Conservation (phyloP, 1,284 basidiomycete species). For the Boletellus deceptivus region DNA sequence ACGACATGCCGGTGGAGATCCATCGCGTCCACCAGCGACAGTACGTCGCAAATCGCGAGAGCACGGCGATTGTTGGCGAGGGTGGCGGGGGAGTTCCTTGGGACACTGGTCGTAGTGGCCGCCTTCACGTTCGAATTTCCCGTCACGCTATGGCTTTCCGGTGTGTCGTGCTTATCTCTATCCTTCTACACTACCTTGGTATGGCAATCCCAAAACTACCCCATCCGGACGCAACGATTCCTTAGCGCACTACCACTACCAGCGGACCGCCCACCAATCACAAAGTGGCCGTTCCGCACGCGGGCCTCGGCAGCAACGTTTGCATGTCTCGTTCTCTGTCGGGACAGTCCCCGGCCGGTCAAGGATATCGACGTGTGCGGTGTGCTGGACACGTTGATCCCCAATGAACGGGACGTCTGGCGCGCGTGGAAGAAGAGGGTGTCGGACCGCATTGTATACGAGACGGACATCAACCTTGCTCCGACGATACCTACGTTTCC, state of each 20-base stretch:
- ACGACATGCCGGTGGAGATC: slow-evolving; percentile 15
- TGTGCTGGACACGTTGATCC: slow-evolving; percentile 16
- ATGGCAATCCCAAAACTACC: slow-evolving; percentile 19
- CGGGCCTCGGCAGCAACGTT: slow-evolving; percentile 16
- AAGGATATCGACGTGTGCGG: slow-evolving; percentile 5
- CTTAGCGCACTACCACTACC: slow-evolving; percentile 1
- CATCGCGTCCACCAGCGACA: background rate
- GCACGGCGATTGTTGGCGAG: slow-evolving; percentile 10
- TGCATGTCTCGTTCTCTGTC: slow-evolving; percentile 17
- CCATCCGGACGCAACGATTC: slow-evolving; percentile 13
- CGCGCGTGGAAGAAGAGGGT: slow-evolving; percentile 19
- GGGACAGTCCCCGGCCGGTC: slow-evolving; percentile 12
- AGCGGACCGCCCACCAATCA: slow-evolving; percentile 7
- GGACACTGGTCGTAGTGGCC: slow-evolving; percentile 6
- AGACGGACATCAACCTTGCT: slow-evolving; percentile 11
- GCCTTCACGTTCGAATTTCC: slow-evolving; percentile 2
- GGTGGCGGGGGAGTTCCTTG: slow-evolving; percentile 14
- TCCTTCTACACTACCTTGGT: slow-evolving; percentile 14
- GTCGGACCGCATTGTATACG: slow-evolving; percentile 18
- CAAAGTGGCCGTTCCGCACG: slow-evolving; percentile 16
- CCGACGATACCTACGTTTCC: slow-evolving; percentile 20
- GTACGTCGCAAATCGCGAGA: background rate
- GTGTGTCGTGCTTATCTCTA: slow-evolving; percentile 11
- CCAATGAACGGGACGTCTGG: slow-evolving; percentile 16
- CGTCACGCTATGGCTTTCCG: slow-evolving; percentile 6